Percentiles rank a stretch among this genome's conserved stretches.
These are phyloP conservation scores for Aspergillus spinulosporus DNA, from an alignment of 2,329 filamentous ascomycete species.

Conservation along the genomic window DNA sequence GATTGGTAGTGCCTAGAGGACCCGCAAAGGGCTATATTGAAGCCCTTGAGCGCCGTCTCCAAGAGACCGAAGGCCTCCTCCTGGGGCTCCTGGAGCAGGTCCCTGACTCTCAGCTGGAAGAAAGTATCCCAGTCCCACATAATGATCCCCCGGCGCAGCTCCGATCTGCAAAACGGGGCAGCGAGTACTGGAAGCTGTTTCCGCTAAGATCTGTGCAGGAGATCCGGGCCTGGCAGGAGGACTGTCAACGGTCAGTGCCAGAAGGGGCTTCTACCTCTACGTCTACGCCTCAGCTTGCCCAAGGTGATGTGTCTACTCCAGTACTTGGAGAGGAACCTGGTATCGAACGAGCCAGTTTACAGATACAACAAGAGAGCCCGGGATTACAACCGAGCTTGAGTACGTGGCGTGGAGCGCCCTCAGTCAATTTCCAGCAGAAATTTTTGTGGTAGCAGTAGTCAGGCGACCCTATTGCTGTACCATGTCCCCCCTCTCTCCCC, in stretches of 20 bases:
- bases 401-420: conserved; percentile 33
- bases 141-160: conserved; percentile 7
- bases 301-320: not conserved
- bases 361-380: not conserved
- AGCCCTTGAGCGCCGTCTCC: conserved; percentile 45
- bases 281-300: not conserved
- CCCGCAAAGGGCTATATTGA: conserved; percentile 51
- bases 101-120: conserved; percentile 33
- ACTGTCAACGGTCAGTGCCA: conserved; percentile 21
- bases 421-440: conserved; percentile 32
- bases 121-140: conserved; percentile 1
- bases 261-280: not conserved
- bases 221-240: conserved; percentile 40
- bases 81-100: conserved; percentile 39
- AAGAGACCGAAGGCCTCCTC: conserved; percentile 44
- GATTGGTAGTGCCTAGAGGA: conserved; percentile 33
- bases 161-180: conserved; percentile 34
- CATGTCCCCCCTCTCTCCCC: too few species aligned
- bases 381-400: conserved; percentile 20
- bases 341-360: not conserved
- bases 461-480: not conserved
- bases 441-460: conserved; percentile 37
- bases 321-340: not conserved
- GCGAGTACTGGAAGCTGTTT: conserved; percentile 41
- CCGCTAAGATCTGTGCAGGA: conserved; percentile 36